Percentiles rank a stretch among this genome's conserved stretches.
These are phyloP conservation scores for Russula compacta DNA, from an alignment of 768 basidiomycete species.

Conservation along the genomic window DNA sequence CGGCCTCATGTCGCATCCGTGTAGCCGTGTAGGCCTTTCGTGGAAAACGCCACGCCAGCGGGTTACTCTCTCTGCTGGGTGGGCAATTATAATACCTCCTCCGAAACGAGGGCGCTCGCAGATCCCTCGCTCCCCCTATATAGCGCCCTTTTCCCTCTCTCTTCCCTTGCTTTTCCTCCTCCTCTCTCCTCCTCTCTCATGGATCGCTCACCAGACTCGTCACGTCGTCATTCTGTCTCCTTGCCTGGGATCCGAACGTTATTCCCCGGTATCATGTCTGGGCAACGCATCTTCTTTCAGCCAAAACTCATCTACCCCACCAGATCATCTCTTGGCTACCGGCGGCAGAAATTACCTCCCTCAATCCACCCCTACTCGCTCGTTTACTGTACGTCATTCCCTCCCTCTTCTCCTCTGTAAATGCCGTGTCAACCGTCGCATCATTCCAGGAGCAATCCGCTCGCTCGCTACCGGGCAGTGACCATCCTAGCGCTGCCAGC, in stretches of 20 bases:
- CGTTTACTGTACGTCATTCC: neutral
- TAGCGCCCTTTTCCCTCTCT: slow-evolving; percentile 13
- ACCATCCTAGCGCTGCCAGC: neutral
- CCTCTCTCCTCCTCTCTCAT: slow-evolving; percentile 3
- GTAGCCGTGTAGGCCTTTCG: slow-evolving; percentile 15
- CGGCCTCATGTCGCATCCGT: slow-evolving; percentile 16
- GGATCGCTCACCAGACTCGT: slow-evolving; percentile 11
- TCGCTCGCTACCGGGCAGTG: slow-evolving; percentile 1
- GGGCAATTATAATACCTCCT: slow-evolving; percentile 18
- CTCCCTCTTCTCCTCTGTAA: neutral
- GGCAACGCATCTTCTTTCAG: slow-evolving; percentile 1
- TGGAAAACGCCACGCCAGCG: slow-evolving; percentile 21
- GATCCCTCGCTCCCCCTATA: slow-evolving; percentile 18
- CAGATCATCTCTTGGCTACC: slow-evolving; percentile 17
- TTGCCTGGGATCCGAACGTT: slow-evolving; percentile 27
- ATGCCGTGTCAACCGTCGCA: neutral
- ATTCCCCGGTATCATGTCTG: slow-evolving; percentile 24
- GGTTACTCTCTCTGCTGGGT: neutral
- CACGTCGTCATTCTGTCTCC: slow-evolving; percentile 14
- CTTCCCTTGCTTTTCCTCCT: neutral
- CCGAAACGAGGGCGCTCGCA: slow-evolving; percentile 17
- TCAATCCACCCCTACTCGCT: neutral
- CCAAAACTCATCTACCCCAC: slow-evolving; percentile 14
- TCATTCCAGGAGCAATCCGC: slow-evolving; percentile 5
- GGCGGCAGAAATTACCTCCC: slow-evolving; percentile 4